These are phyloP conservation scores for Vigna reflexopilosa DNA, from an alignment of 306 rosid genomes.

Conservation along the genomic window DNA sequence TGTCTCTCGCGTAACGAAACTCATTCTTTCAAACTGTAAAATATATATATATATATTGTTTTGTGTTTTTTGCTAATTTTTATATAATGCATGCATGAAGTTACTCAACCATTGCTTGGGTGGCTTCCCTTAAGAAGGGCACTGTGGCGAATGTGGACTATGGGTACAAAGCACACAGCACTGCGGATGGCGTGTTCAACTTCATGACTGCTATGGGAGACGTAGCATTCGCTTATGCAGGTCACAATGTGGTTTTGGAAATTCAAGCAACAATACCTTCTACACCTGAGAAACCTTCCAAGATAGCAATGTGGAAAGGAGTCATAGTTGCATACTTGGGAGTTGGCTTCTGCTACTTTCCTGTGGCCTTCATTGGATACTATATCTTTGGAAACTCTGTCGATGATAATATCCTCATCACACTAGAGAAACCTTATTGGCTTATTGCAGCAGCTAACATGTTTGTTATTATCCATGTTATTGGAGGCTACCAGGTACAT, in stretches of 20 bases:
- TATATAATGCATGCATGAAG: constrained; percentile 34
- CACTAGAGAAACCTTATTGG: constrained; percentile 66
- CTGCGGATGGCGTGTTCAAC: constrained; percentile 47
- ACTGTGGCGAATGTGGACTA: constrained; percentile 53
- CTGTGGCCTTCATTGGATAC: constrained; percentile 76
- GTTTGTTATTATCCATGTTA: constrained; percentile 75
- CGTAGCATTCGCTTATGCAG: constrained; percentile 86
- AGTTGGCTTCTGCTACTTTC: constrained; percentile 82
- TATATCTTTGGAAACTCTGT: constrained; percentile 62
- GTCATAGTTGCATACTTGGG: constrained; percentile 69
- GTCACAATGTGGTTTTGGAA: constrained; percentile 87
- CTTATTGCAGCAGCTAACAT: constrained; percentile 75
- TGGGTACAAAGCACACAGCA: constrained; percentile 38
- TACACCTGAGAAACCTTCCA: constrained; percentile 74
- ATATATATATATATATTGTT: too few relatives aligned
- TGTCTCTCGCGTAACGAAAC: constrained; percentile 51
- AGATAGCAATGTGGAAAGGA: constrained; percentile 92
- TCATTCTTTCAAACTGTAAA: not conserved
- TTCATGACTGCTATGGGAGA: constrained; percentile 80
- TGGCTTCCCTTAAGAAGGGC: constrained; percentile 58
- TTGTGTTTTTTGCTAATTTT: too few relatives aligned
- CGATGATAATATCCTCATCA: constrained; percentile 49
- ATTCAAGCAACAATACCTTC: constrained; percentile 96
- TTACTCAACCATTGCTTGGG: constrained; percentile 88
- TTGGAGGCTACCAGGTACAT: constrained; percentile 80